Evolutionary conservation across 225 moss, liverwort and hornwort species (phyloP).

Genomic region (Lunularia cruciata): DNA sequence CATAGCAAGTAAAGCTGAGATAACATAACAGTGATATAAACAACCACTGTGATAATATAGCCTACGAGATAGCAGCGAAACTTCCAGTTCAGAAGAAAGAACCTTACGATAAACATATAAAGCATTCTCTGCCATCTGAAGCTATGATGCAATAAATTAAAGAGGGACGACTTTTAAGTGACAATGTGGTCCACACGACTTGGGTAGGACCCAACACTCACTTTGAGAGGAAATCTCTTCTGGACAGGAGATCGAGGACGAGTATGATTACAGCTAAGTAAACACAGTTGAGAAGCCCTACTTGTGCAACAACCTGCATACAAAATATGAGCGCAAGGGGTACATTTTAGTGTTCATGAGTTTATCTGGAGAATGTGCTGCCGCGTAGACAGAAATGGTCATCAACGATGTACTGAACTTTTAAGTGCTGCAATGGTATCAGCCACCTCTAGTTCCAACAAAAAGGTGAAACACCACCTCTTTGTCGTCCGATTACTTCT

Average conservation of each 20-base stretch:
- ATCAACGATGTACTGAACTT: background rate
- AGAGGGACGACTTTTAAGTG: too few species aligned
- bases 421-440: background rate
- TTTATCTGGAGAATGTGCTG: background rate
- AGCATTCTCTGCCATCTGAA: too few species aligned
- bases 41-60: too few species aligned
- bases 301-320: slow-evolving; percentile 67
- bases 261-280: slow-evolving; percentile 50
- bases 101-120: too few species aligned
- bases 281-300: slow-evolving; percentile 50
- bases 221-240: slow-evolving; percentile 41
- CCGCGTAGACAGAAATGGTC: background rate
- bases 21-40: too few species aligned
- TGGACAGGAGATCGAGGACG: slow-evolving; percentile 43
- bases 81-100: too few species aligned
- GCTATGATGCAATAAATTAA: too few species aligned
- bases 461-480: background rate
- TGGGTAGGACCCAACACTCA: background rate
- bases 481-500: background rate
- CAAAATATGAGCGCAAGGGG: slow-evolving; percentile 19
- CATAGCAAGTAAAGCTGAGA: too few species aligned
- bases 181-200: too few species aligned
- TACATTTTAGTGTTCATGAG: background rate
- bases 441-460: background rate
- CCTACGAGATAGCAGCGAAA: too few species aligned